phyloP scores from a whole-genome alignment of 2,329 filamentous ascomycete genomes.

The Botryotinia narcissicola region DNA sequence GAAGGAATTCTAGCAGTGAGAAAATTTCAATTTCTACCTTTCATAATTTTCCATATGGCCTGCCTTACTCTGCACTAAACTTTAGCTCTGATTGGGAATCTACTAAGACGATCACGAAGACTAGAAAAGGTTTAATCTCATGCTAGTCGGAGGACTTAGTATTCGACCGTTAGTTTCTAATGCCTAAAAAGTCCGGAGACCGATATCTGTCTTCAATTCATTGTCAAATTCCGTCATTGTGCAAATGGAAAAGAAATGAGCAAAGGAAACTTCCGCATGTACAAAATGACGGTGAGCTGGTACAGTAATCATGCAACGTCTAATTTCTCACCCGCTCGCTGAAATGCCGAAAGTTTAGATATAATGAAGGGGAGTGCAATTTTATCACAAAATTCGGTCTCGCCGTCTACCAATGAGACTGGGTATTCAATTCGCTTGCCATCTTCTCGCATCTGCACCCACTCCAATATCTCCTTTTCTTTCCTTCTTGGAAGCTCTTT shows the following conservation, averaged over 20 bases:
- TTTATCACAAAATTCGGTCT: slow-evolving; percentile 8
- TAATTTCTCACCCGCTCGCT: background rate
- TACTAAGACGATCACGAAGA: background rate
- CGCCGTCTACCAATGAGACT: slow-evolving; percentile 5
- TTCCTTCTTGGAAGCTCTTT: slow-evolving; percentile 4
- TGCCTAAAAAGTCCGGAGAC: background rate
- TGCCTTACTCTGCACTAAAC: background rate
- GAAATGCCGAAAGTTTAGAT: slow-evolving; percentile 2
- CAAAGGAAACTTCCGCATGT: background rate
- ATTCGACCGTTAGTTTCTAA: background rate
- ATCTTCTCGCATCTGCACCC: slow-evolving; percentile 11
- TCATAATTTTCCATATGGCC: background rate
- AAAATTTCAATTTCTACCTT: background rate
- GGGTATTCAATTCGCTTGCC: background rate
- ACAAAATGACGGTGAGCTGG: slow-evolving; percentile 10
- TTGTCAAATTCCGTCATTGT: background rate
- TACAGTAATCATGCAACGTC: background rate
- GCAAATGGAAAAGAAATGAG: background rate
- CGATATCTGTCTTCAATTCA: background rate
- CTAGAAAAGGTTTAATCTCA: background rate
- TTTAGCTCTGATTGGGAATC: background rate
- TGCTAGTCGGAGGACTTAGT: background rate
- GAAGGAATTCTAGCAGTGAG: background rate
- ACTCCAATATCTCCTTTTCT: slow-evolving; percentile 11
- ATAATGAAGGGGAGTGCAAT: slow-evolving; percentile 7